Evolutionary conservation across 169 alveolate species (phyloP).

Genomic region (Eimeria necatrix): DNA sequence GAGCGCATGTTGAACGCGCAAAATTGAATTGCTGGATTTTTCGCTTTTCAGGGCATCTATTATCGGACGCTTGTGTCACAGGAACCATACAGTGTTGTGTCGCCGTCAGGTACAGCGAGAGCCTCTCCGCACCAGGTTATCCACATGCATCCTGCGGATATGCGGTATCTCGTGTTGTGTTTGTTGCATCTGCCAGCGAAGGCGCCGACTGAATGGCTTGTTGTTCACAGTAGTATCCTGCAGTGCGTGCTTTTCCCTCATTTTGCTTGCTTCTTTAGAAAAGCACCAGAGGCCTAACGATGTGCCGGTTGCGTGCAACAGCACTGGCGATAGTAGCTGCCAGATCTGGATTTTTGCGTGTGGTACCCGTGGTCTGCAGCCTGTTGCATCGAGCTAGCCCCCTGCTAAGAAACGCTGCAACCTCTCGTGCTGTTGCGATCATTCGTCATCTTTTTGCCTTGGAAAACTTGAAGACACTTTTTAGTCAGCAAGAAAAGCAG

Average conservation of each 20-base stretch:
- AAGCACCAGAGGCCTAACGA: no score
- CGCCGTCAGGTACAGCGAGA: constrained; percentile 71
- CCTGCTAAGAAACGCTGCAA: constrained; percentile 54
- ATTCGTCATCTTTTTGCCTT: constrained; percentile 46
- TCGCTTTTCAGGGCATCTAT: constrained; percentile 43
- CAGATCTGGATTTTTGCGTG: background rate
- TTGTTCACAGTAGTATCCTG: no score
- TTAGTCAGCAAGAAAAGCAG: constrained; percentile 20
- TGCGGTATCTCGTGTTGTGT: no score
- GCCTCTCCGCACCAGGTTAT: background rate
- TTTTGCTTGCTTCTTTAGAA: no score
- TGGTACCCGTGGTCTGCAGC: constrained; percentile 6
- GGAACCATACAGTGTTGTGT: constrained; percentile 70
- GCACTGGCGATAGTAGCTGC: no score
- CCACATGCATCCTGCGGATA: no score
- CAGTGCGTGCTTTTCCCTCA: no score
- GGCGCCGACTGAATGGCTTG: no score
- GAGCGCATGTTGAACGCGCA: no score
- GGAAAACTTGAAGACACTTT: constrained; percentile 21
- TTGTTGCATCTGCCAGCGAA: no score
- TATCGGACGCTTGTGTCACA: constrained; percentile 68
- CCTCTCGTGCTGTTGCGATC: constrained; percentile 65
- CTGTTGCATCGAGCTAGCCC: constrained; percentile 64
- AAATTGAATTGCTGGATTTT: no score
- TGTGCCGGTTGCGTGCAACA: no score